Base-by-base conservation (phyloP, 2,329 filamentous ascomycete species). In the Diaporthe nobilis region DNA sequence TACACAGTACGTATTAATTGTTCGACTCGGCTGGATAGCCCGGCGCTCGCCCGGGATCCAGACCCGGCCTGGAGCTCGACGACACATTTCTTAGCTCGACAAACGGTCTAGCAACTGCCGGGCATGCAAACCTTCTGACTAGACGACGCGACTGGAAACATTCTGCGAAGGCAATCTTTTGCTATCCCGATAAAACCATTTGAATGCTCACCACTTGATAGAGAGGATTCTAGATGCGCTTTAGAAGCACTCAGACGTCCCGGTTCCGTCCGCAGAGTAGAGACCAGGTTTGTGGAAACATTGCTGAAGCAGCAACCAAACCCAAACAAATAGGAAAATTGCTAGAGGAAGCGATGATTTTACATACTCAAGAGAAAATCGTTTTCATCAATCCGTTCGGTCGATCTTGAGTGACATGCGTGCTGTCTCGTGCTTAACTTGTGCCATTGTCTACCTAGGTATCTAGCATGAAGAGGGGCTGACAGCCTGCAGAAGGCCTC, bases 251-350 rank as follows among this genome's bases (percentile, higher is more conserved):
- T 60, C 37, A 28, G 55, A 72, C 63, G 70, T 25, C 13, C 55
- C 57, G 73, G 72, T 70, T 70, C n/a, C 34, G 39, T 34, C 55
- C 34, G 51, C 47, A 65, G 20, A 72, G 67, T 75, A 77, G 73
- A 75, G 71, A 75, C 57, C 60, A 71, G 71, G 76, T 67, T 75
- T 77, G 61, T 77, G 73, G 57, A 73, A 63, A 60, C 31, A 22
- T 55, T 44, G 58, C 53, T 73, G 61, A 72, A 37, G 57, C 49
- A 70, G 70, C 74, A 58, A 58, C 51, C 65, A 77, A 77, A 71
- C 58, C 60, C 61, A 77, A 77, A 71, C 71, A 77, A 77, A 73
- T 44, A 74, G 67, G 67, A 76, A 77, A 77, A 73, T 49, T 76
- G 71, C 58, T 72, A 76, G 71, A 77, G n/a, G 72, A 70, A 72